Evolutionary conservation across 768 basidiomycete genomes (phyloP).

Genomic region (Paxillus rubicundulus): DNA sequence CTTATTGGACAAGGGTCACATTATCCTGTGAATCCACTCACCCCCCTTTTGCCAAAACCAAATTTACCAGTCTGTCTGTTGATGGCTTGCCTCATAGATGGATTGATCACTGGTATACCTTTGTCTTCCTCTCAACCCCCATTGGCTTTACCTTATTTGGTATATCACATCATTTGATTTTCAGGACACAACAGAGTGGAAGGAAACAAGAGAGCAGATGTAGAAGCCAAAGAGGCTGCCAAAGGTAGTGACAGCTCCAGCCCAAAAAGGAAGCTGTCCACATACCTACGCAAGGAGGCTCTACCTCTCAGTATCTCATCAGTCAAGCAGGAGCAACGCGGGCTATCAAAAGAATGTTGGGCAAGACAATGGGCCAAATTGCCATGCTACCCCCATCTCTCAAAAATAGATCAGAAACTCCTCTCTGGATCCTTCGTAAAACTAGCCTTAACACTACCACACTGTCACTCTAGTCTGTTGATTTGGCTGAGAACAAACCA

Average conservation of each 20-base stretch:
- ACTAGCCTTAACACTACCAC: slow-evolving; percentile 1
- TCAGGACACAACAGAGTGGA: slow-evolving; percentile 15
- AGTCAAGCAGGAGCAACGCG: not conserved
- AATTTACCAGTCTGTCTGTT: too few relatives aligned
- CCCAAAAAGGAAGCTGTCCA: not conserved
- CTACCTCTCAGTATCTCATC: slow-evolving; percentile 2
- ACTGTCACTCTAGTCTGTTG: slow-evolving; percentile 21
- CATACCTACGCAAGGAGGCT: not conserved
- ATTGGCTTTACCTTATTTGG: too few relatives aligned
- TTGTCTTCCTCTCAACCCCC: too few relatives aligned
- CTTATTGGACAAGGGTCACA: too few relatives aligned
- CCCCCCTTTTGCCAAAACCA: too few relatives aligned
- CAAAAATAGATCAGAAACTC: not conserved
- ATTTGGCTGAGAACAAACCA: slow-evolving; percentile 34
- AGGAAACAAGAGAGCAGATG: slow-evolving; percentile 23
- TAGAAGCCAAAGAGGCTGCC: slow-evolving; percentile 21
- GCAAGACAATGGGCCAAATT: not conserved
- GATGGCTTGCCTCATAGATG: too few relatives aligned
- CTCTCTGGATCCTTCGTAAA: not conserved
- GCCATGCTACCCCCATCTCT: not conserved
- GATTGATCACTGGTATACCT: too few relatives aligned
- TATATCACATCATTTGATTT: too few relatives aligned
- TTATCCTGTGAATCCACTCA: too few relatives aligned
- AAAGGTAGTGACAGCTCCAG: not conserved
- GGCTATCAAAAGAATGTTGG: not conserved